Evolutionary conservation across 805 yeast genomes (phyloP).

Genomic region (Myxozyma mucilagina): DNA sequence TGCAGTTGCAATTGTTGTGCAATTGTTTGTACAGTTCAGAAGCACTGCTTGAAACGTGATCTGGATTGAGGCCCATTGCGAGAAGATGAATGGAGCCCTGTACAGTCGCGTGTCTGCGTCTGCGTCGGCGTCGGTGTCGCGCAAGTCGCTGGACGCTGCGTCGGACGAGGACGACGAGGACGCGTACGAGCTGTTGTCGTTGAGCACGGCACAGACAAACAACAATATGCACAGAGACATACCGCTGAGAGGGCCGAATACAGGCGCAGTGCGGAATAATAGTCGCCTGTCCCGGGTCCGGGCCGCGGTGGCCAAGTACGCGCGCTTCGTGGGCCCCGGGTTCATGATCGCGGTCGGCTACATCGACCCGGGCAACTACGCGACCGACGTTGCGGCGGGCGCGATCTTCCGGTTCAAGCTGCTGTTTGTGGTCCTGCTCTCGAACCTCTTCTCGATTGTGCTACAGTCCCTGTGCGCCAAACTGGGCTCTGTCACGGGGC

Average conservation of each 20-base stretch:
- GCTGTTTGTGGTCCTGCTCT: slow-evolving; percentile 71
- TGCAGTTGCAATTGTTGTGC: too few relatives aligned
- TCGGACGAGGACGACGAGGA: slow-evolving; percentile 10
- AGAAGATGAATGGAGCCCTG: not conserved
- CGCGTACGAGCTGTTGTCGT: not conserved
- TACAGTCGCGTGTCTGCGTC: not conserved
- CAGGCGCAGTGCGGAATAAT: not conserved
- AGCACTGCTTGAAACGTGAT: too few relatives aligned
- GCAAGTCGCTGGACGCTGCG: slow-evolving; percentile 3
- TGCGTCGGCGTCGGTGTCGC: not conserved
- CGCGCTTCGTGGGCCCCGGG: slow-evolving; percentile 87
- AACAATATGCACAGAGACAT: not conserved
- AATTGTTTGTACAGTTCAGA: too few relatives aligned
- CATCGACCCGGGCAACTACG: slow-evolving; percentile 97
- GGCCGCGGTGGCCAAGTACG: slow-evolving; percentile 48
- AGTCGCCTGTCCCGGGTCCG: not conserved
- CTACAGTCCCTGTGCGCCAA: slow-evolving; percentile 83
- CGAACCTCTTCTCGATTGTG: slow-evolving; percentile 84
- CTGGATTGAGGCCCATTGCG: too few relatives aligned
- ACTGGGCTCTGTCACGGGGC: slow-evolving; percentile 91
- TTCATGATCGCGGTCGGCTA: slow-evolving; percentile 92
- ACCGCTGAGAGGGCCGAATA: not conserved
- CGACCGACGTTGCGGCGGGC: slow-evolving; percentile 94
- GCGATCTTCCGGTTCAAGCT: slow-evolving; percentile 79
- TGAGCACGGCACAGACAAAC: too few relatives aligned